Percentiles rank a stretch among this genome's conserved stretches.
These are phyloP conservation scores for Teratosphaeria nubilosa DNA, from an alignment of 2,329 filamentous ascomycete genomes.

Conservation along the genomic window DNA sequence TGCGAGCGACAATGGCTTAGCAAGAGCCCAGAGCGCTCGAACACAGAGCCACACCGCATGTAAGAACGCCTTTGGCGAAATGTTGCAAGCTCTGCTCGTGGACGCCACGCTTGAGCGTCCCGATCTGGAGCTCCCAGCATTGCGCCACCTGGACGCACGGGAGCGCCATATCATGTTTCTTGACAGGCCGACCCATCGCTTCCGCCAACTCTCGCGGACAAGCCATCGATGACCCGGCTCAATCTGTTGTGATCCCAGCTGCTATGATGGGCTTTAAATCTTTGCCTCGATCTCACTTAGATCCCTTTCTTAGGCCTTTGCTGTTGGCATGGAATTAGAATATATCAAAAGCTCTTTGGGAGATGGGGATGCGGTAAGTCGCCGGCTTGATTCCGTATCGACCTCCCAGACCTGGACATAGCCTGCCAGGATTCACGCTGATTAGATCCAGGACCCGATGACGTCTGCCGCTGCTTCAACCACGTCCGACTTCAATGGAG, in stretches of 20 bases:
- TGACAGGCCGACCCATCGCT: not conserved
- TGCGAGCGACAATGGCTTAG: not conserved
- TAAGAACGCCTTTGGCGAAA: not conserved
- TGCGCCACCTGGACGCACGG: not conserved
- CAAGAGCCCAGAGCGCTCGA: not conserved
- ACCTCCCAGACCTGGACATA: no score
- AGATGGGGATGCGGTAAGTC: not conserved
- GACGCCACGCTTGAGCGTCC: not conserved
- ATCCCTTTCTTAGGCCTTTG: not conserved
- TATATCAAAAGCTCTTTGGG: not conserved
- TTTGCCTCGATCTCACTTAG: not conserved
- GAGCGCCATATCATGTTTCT: not conserved
- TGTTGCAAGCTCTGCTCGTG: not conserved
- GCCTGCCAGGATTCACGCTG: no score
- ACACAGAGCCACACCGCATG: not conserved
- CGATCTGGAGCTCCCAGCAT: not conserved
- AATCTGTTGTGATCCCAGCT: not conserved
- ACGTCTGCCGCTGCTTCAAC: not conserved
- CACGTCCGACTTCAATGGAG: constrained; percentile 3
- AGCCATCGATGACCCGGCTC: not conserved
- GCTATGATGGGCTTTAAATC: not conserved
- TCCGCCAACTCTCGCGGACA: not conserved
- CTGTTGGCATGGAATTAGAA: not conserved
- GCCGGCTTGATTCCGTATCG: not conserved
- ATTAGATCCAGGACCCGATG: not conserved